Evolutionary conservation across 441 rosid genomes (phyloP).

Genomic region (Pelargonium citronellum): DNA sequence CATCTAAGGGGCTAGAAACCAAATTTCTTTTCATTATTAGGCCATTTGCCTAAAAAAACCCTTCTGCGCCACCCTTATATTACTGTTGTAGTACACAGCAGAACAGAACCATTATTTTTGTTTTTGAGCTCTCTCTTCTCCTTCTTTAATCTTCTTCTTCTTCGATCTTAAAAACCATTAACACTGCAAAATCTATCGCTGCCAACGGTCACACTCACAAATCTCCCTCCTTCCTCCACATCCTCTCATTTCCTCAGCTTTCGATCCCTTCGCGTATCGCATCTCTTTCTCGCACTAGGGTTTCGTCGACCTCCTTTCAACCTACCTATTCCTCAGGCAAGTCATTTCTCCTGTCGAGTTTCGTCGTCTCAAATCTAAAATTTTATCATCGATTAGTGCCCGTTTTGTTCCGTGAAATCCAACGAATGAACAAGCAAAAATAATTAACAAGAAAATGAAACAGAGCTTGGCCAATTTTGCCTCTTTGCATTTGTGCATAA

Average conservation of each 20-base stretch:
- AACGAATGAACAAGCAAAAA: not conserved
- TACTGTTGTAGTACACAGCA: not conserved
- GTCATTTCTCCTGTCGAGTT: not conserved
- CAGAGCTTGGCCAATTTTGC: not conserved
- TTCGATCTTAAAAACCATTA: not conserved
- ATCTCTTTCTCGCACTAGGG: not conserved
- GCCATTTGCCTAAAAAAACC: no score
- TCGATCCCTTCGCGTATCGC: constrained; percentile 2
- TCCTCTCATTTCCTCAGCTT: not conserved
- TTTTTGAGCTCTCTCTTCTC: not conserved
- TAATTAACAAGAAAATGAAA: not conserved
- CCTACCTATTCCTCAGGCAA: constrained; percentile 5
- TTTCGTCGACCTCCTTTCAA: not conserved
- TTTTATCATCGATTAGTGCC: not conserved
- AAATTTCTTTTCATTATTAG: no score
- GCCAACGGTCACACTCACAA: not conserved
- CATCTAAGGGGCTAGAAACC: no score
- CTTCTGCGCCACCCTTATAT: no score
- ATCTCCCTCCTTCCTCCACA: not conserved
- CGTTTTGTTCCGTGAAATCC: not conserved
- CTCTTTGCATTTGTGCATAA: not conserved
- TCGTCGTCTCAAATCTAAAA: not conserved
- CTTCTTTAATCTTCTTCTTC: not conserved
- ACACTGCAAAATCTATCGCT: not conserved
- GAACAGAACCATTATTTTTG: no score